Percentiles rank a stretch among this genome's conserved stretches.
Conservation (phyloP, 441 rosid genomes). For the Jatropha podagrica region DNA sequence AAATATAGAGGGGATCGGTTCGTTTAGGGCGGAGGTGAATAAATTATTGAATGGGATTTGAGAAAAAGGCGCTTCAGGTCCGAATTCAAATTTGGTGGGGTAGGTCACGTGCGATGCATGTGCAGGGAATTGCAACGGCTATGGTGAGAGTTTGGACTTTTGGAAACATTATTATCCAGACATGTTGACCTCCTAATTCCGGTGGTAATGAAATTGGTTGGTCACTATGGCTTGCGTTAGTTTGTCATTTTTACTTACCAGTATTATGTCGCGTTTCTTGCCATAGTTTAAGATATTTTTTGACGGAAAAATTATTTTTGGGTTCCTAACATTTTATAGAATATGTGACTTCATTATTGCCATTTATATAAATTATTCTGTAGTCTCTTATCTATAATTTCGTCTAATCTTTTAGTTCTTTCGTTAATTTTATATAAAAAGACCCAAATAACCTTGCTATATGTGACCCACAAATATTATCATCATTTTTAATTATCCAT, state of each 20-base stretch:
- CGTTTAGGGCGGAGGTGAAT: slow-evolving; percentile 15
- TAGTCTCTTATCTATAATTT: no score
- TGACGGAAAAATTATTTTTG: no score
- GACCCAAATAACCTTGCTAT: no score
- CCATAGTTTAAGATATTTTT: no score
- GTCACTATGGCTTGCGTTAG: neutral
- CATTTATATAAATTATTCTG: no score
- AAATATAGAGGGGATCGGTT: slow-evolving; percentile 17
- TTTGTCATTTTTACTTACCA: neutral
- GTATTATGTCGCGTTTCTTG: neutral
- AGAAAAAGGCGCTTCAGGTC: slow-evolving; percentile 53
- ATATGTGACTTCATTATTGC: no score
- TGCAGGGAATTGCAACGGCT: slow-evolving; percentile 22
- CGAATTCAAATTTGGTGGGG: slow-evolving; percentile 53
- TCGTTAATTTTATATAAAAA: no score
- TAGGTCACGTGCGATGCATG: slow-evolving; percentile 45
- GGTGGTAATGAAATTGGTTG: neutral
- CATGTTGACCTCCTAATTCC: neutral
- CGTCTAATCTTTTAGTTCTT: no score
- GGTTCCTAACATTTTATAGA: no score
- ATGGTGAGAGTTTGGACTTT: neutral
- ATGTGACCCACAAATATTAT: no score
- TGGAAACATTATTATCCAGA: slow-evolving; percentile 4
- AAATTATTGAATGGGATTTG: slow-evolving; percentile 27
- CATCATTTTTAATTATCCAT: no score